A percentile compares a stretch with the other conserved stretches of the same genome.
These are phyloP conservation scores for Byssoonygena ceratinophila DNA, from an alignment of 2,329 filamentous ascomycete genomes.

Conservation along the genomic window DNA sequence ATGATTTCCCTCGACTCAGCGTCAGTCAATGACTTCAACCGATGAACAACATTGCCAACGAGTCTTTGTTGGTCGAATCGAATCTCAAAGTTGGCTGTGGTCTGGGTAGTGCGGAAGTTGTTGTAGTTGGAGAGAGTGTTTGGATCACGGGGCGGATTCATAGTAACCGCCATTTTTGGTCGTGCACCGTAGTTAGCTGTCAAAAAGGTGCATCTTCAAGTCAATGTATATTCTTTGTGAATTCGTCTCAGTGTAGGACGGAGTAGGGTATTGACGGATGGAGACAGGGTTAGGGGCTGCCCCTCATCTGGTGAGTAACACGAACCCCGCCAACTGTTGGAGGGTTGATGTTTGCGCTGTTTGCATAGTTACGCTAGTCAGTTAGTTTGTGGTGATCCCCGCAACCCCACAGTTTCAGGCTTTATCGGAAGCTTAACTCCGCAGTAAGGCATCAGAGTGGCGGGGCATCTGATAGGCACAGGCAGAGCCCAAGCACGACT, in stretches of 20 bases:
- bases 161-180: conserved; percentile 22
- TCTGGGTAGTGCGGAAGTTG: conserved; percentile 75
- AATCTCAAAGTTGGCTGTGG: conserved; percentile 67
- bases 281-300: too few relatives aligned
- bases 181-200: too few relatives aligned
- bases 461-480: background rate
- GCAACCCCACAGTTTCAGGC: conserved; percentile 14
- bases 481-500: background rate
- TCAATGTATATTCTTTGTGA: too few relatives aligned
- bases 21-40: conserved; percentile 66
- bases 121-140: conserved; percentile 89
- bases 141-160: conserved; percentile 56
- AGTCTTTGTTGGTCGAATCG: conserved; percentile 73
- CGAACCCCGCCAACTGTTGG: too few relatives aligned
- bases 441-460: background rate
- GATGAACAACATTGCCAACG: conserved; percentile 63
- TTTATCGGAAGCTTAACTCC: background rate
- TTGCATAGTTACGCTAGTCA: too few relatives aligned
- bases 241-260: too few relatives aligned
- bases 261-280: too few relatives aligned
- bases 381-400: conserved; percentile 37
- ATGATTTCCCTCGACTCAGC: conserved; percentile 64
- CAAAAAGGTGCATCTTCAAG: too few relatives aligned
- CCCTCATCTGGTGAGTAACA: too few relatives aligned
- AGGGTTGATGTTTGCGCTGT: too few relatives aligned